phyloP scores from a whole-genome alignment of 78 protist genomes.

The Dictyostelium brefeldianum region DNA sequence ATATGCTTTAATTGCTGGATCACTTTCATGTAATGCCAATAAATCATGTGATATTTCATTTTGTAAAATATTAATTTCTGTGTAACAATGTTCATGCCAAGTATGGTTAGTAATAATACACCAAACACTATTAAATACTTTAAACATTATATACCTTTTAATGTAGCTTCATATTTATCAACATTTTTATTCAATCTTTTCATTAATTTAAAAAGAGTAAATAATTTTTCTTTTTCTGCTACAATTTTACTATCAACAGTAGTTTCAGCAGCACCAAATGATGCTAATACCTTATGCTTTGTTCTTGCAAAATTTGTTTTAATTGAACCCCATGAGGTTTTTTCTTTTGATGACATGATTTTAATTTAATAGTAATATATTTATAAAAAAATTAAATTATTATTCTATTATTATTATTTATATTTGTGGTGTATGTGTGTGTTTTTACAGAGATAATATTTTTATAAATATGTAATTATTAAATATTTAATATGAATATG shows the following conservation, averaged over 20 bases:
- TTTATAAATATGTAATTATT: too few relatives aligned
- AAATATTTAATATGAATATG: too few relatives aligned
- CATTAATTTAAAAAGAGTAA: conserved; percentile 57
- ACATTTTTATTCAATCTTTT: conserved; percentile 69
- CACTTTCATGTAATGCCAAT: conserved; percentile 61
- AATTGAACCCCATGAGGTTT: conserved; percentile 42
- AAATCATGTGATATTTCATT: conserved; percentile 79
- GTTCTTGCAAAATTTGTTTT: conserved; percentile 72
- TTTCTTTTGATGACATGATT: conserved; percentile 6
- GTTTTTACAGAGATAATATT: neutral
- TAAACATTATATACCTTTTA: conserved; percentile 59
- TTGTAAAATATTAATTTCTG: conserved; percentile 60
- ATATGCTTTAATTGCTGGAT: conserved; percentile 48
- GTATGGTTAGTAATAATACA: neutral
- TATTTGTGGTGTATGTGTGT: neutral
- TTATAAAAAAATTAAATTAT: too few relatives aligned
- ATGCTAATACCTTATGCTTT: conserved; percentile 60
- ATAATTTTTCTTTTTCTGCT: conserved; percentile 57
- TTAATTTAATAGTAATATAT: neutral
- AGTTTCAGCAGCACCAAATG: conserved; percentile 74
- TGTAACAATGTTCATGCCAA: too few relatives aligned
- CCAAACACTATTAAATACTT: too few relatives aligned
- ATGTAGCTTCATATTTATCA: conserved; percentile 56
- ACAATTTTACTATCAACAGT: conserved; percentile 60
- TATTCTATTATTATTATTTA: neutral